phyloP scores from a whole-genome alignment of 176 grass and related monocot genomes.

The barley (Hordeum vulgare) region MorexV3_pseudomolecules_assembly NC_058524.1:553834896-553835395 shows the following conservation, averaged over 20 bases:
- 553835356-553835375: not conserved
- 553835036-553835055: not conserved
- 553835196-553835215: not conserved
- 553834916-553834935: slow-evolving; percentile 46
- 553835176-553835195: not conserved
- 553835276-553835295: not conserved
- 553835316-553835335: not conserved
- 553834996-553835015: slow-evolving; percentile 46
- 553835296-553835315: not conserved
- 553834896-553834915: slow-evolving; percentile 16
- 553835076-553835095: not conserved
- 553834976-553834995: slow-evolving; percentile 46
- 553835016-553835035: slow-evolving; percentile 20
- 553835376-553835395: not conserved
- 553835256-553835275: not conserved
- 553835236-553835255: not conserved
- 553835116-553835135: not conserved
- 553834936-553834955: slow-evolving; percentile 53
- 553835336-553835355: not conserved
- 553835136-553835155: not conserved
- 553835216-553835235: not conserved
- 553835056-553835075: not conserved
- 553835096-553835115: not conserved
- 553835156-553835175: not conserved
- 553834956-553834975: slow-evolving; percentile 44